Conservation (phyloP, 2,329 filamentous ascomycete species). For the Leptographium wingfieldii region DNA sequence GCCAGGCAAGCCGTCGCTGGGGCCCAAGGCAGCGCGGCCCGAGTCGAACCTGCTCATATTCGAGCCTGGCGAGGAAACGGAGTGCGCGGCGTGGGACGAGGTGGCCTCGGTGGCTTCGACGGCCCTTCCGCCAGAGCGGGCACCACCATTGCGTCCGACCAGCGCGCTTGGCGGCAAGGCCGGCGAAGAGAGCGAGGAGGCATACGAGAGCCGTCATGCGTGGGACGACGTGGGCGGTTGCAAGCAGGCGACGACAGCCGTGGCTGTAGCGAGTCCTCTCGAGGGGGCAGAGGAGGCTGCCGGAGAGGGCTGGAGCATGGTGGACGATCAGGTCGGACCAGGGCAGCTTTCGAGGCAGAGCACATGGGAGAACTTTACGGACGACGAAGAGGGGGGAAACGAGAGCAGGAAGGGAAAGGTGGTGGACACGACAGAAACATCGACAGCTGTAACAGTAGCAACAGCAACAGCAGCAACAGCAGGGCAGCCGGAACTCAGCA, state of each 20-base stretch:
- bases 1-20: slow-evolving; percentile 18
- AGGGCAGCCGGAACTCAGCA: no score
- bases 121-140: slow-evolving; percentile 12
- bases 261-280: no score
- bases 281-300: slow-evolving; percentile 12
- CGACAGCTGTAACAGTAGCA: neutral
- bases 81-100: slow-evolving; percentile 29
- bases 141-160: slow-evolving; percentile 14
- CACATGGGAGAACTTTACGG: slow-evolving; percentile 26
- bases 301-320: slow-evolving; percentile 36
- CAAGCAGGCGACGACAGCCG: no score
- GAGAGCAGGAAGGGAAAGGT: no score
- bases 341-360: slow-evolving; percentile 22
- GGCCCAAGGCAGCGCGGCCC: slow-evolving; percentile 14
- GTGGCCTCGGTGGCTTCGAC: slow-evolving; percentile 15
- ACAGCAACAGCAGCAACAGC: neutral
- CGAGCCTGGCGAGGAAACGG: slow-evolving; percentile 23
- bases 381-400: slow-evolving; percentile 10
- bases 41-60: slow-evolving; percentile 14
- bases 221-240: slow-evolving; percentile 35
- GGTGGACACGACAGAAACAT: no score
- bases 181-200: slow-evolving; percentile 15
- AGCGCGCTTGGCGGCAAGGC: slow-evolving; percentile 1
- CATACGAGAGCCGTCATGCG: slow-evolving; percentile 30
- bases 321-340: slow-evolving; percentile 27